Base-by-base conservation (phyloP, 768 basidiomycete genomes). In the Tulasnella sp. region DNA sequence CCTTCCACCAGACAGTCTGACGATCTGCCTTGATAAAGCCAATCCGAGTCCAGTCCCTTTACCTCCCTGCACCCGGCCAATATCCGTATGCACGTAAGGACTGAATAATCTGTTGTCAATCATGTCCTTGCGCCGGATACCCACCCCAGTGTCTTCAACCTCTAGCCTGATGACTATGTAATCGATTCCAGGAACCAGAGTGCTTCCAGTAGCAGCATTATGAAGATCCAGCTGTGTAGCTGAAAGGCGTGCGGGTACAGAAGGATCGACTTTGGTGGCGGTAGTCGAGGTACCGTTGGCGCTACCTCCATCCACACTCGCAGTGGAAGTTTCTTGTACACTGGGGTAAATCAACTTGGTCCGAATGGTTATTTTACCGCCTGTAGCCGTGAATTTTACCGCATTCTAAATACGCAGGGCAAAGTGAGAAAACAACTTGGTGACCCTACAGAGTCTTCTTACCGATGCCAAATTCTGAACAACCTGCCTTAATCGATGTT, bases 21-120 rank as follows among this genome's bases (percentile, higher is more conserved):
- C 81, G 37, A 88, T 87, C 57, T 82, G 80, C 41, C 83, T 72
- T 39, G 85, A 82, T 5, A 88, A 69, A 1, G 84, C 83, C 16
- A 87, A 61, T 20, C 85, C 83, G 9, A 88, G 65, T 5, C 84
- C 84, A 0, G 83, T 74, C 5, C 75, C 75, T 60, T 76, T 76
- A 9, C 75, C 74, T n/a, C 65, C 55, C 41, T 56, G 55, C 44
- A 32, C 34, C 40, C 55, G 33, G 32, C 55, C 55, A 37, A 56
- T 56, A 16, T 56, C 55, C 41, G 55, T 56, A 28, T 56, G 55
- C 15, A 56, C 55, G 27, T 56, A 56, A 1, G 55, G 55, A 9
- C 31, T 45, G 34, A 56, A 56, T n/a, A 58, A 29, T 28, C 55
- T 41, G 44, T 56, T 58, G 32, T 56, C 57, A 31, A 56, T 45